These are phyloP conservation scores for Anthoceros angustus DNA, from an alignment of 225 moss, liverwort and hornwort species.

Conservation along the genomic window DNA sequence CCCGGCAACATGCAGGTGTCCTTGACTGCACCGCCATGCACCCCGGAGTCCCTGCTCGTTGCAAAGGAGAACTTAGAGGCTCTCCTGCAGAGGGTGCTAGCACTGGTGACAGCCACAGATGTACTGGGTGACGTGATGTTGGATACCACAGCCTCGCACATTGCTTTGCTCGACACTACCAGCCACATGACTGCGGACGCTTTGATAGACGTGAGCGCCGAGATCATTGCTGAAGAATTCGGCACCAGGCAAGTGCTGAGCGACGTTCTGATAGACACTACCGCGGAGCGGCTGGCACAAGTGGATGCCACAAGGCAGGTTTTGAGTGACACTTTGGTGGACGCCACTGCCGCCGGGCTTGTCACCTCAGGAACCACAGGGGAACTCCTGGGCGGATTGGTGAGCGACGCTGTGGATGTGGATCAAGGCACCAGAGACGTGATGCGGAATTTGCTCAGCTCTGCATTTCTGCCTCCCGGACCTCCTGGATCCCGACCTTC, in stretches of 20 bases:
- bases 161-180: not conserved
- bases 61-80: not conserved
- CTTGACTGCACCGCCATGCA: not conserved
- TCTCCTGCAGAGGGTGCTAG: not conserved
- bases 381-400: not conserved
- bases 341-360: not conserved
- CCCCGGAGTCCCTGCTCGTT: not conserved
- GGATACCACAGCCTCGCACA: not conserved
- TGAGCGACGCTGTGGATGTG: not conserved
- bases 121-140: not conserved
- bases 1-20: not conserved
- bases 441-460: not conserved
- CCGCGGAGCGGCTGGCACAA: not conserved
- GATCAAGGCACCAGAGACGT: not conserved
- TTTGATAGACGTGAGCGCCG: not conserved
- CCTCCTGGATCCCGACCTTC: not conserved
- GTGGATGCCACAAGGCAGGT: conserved; percentile 1
- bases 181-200: conserved; percentile 2
- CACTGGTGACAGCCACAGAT: not conserved
- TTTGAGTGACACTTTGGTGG: not conserved
- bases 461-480: not conserved
- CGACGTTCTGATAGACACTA: conserved; percentile 1
- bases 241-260: conserved; percentile 3
- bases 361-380: not conserved
- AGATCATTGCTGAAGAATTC: conserved; percentile 1